Evolutionary conservation across 257 asterid genomes (phyloP), one percentile per base, ranked within the genome.

Genomic region (Sherardia arvensis): DNA sequence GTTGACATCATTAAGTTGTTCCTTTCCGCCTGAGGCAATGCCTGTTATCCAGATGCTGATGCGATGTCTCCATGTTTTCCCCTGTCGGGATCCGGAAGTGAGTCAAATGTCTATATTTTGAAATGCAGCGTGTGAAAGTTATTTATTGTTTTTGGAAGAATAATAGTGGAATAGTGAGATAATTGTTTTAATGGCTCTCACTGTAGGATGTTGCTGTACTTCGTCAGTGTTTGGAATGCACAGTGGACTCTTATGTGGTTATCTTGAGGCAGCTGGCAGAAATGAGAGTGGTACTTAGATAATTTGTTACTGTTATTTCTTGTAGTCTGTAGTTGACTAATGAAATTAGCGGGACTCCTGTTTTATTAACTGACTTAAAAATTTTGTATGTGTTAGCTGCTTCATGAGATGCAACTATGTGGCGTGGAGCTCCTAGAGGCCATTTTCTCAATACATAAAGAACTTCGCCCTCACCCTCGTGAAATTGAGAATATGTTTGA

Each of bases 1-100:
- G 61, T 64, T 87, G 81, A 84, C 87, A 8, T 89, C 91, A 15
- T 64, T 89, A 59, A 81, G 91, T 71, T 89, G 94, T 74, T 87
- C 88, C 18, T 83, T 71, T 74, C 90, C 97, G 26, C 69, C 34
- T 54, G 90, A 82, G 76, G 85, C 99, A 53, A 69, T 93, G 65
- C 88, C 91, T 65, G 51, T 93, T 18, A 65, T 90, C 66, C 76
- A 84, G 79, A 72, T 93, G 66, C 77, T 85, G 82, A 78, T 71
- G 66, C 79, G 80, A 63, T 72, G 83, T 64, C 78, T 87, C 66
- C 85, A 76, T 67, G 85, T 68, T 76, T 75, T 89, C 62, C 81
- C 89, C 51, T 66, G 91, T 74, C 78, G 70, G 69, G 79, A 77
- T 69, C 81, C 88, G 17, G 90, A 87, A 71, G 99, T 93, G 84